Conservation (phyloP, 1,284 basidiomycete species). For the Farysia itapuensis region DNA sequence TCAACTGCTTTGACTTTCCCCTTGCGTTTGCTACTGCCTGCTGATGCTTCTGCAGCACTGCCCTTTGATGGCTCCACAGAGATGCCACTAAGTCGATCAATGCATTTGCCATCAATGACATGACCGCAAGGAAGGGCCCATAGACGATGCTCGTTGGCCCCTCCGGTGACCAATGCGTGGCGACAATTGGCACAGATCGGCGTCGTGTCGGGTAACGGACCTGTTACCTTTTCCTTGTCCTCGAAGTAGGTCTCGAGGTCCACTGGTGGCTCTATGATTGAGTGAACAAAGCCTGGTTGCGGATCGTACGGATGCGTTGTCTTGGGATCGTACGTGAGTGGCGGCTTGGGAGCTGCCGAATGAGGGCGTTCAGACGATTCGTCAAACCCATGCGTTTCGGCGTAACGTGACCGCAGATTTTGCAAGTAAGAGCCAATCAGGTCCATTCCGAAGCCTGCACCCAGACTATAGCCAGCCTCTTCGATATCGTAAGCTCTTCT, state of each 20-base stretch:
- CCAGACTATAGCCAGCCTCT: no score
- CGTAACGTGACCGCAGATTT: constrained; percentile 1
- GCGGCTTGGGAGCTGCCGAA: constrained; percentile 12
- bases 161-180: constrained; percentile 42
- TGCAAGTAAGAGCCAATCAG: constrained; percentile 13
- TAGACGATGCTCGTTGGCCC: constrained; percentile 34
- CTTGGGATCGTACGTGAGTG: constrained; percentile 25
- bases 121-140: constrained; percentile 54
- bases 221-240: constrained; percentile 43
- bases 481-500: no score
- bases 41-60: neutral
- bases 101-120: constrained; percentile 50
- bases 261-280: constrained; percentile 51
- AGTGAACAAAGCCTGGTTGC: constrained; percentile 28
- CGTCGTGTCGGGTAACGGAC: constrained; percentile 47
- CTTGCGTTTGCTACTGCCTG: constrained; percentile 6
- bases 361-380: neutral
- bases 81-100: constrained; percentile 36
- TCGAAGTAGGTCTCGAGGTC: constrained; percentile 48
- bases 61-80: neutral
- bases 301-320: constrained; percentile 42
- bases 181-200: constrained; percentile 51
- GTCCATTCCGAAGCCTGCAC: constrained; percentile 19
- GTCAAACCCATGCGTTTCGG: no score
- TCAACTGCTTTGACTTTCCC: constrained; percentile 27